phyloP scores from a whole-genome alignment of 2,329 filamentous ascomycete species.

The Ploettnerulaceae sp. region DNA sequence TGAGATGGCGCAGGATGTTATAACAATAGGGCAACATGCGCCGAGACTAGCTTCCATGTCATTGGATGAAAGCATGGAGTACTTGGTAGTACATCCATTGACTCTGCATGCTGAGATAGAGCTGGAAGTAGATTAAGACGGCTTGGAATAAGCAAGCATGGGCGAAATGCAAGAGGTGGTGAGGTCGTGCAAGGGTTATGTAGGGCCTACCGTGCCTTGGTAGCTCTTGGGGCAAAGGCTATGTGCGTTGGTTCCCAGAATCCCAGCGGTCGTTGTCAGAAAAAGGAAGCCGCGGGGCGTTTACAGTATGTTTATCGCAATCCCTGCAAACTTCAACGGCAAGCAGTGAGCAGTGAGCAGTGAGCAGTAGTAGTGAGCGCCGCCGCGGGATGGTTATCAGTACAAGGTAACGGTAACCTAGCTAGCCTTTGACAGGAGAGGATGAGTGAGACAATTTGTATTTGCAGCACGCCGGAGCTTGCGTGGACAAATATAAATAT shows the following conservation, averaged over 20 bases:
- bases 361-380: not conserved
- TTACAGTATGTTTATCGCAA: constrained; percentile 28
- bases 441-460: not conserved
- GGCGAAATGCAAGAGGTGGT: constrained; percentile 17
- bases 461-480: not conserved
- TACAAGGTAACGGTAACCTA: too few species aligned
- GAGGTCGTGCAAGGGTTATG: constrained; percentile 6
- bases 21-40: constrained; percentile 10
- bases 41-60: constrained; percentile 3
- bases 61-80: constrained; percentile 1
- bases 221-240: not conserved
- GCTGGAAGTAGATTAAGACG: not conserved
- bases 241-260: not conserved
- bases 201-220: not conserved
- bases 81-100: constrained; percentile 5
- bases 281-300: constrained; percentile 17
- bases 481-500: not conserved
- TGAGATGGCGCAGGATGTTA: constrained; percentile 22
- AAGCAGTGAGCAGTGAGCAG: not conserved
- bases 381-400: constrained; percentile 18
- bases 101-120: constrained; percentile 9
- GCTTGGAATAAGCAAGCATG: constrained; percentile 10
- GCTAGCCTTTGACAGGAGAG: not conserved
- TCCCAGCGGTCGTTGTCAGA: constrained; percentile 8
- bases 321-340: constrained; percentile 24